phyloP scores from a whole-genome alignment of 2,329 filamentous ascomycete species.

The Cordyceps farinosa region DNA sequence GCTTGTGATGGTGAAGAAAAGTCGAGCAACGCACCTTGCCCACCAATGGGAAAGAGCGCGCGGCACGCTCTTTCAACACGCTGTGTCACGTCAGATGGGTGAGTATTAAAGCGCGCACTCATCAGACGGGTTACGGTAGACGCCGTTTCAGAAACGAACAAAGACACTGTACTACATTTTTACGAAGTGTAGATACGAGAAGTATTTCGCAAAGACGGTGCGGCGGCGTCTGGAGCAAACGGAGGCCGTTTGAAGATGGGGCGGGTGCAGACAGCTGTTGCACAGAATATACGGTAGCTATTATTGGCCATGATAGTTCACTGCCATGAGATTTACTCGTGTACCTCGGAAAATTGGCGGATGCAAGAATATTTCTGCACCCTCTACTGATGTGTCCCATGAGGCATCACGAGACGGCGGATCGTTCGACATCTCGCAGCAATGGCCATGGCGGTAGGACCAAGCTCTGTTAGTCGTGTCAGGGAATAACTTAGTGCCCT shows the following conservation, averaged over 20 bases:
- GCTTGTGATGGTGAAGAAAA: not conserved
- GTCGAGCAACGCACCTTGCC: not conserved
- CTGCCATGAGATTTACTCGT: not conserved
- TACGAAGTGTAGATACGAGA: constrained; percentile 6
- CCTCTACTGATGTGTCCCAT: not conserved
- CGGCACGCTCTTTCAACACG: not conserved
- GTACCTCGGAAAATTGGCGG: not conserved
- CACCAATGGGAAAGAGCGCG: constrained; percentile 3
- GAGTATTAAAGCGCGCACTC: not conserved
- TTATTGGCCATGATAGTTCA: not conserved
- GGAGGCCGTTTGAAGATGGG: not conserved
- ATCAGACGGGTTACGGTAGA: not conserved
- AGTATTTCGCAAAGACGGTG: not conserved
- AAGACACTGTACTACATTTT: not conserved
- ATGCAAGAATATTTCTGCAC: not conserved
- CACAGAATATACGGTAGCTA: constrained; percentile 4
- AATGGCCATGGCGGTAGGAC: not conserved
- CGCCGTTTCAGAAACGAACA: not conserved
- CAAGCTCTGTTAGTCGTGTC: not conserved
- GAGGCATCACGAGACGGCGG: not conserved
- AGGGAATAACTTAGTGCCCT: not conserved
- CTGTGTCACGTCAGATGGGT: not conserved
- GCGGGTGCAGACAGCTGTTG: constrained; percentile 3
- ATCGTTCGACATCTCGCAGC: not conserved
- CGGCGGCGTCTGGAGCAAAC: not conserved